Base-by-base conservation (phyloP, 148 eudicot genomes). In the Camellia sinensis region DNA sequence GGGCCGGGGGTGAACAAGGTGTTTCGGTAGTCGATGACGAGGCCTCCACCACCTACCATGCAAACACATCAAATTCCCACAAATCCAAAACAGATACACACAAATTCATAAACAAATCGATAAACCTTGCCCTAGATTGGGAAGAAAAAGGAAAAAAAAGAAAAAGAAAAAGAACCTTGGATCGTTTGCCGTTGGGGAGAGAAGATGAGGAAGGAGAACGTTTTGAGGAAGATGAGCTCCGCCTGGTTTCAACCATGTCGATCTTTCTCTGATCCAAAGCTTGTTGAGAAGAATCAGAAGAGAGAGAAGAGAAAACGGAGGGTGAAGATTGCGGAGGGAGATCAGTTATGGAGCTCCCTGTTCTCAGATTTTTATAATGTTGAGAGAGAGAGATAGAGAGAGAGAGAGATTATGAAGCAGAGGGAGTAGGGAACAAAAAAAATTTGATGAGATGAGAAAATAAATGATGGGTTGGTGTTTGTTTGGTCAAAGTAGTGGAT, bases 151-250 rank as follows among this genome's bases (percentile, higher is more conserved):
- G 37, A 29, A 29, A 29, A 29, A 29, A 29, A 6, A 69, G 0
- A 22, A 29, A 29, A 48, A 48, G n/a, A 48, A 48, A 82, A 15
- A 76, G 19, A 62, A 92, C 97, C 94, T 93, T 93, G 19, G 93
- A 79, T 41, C 97, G 87, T 82, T 93, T 93, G 0, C 92, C 89
- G 4, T 79, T 79, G 53, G 90, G 94, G 6, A 84, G 79, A 61
- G 93, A 78, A 22, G 94, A 86, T 3, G 89, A 73, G 21, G 67
- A 61, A 0, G 89, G 80, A 21, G 86, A 62, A 3, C 94, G 93
- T 75, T 93, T 93, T 13, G 97, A 88, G 3, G 94, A 86, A 56
- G 97, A 88, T 48, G 94, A 88, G 82, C 94, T 86, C 22, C 97
- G 87, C 70, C 92, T 80, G 41, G 97, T 93, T 83, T 91, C 97